A percentile compares a stretch with the other conserved stretches of the same genome.
Evolutionary conservation across 306 rosid species (phyloP).

Genomic region (Quercus ilex): DNA sequence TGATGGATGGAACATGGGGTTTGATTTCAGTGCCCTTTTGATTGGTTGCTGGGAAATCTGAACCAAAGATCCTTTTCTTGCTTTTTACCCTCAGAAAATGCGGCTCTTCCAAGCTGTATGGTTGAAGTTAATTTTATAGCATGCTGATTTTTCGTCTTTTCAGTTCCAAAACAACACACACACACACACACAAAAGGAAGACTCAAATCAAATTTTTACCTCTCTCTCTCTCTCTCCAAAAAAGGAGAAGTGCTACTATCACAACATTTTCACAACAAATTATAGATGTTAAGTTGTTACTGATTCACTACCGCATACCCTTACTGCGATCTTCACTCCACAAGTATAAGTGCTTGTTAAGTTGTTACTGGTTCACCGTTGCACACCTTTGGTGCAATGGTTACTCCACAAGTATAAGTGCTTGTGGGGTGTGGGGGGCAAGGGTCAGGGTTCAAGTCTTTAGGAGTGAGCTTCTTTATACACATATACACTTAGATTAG

Average conservation of each 20-base stretch:
- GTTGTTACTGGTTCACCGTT: too few relatives aligned
- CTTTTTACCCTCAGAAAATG: background rate
- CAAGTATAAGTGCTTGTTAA: too few relatives aligned
- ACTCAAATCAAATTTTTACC: background rate
- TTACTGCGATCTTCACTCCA: too few relatives aligned
- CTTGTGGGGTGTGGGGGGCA: too few relatives aligned
- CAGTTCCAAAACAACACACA: background rate
- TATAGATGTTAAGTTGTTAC: too few relatives aligned
- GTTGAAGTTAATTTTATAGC: background rate
- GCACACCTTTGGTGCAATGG: too few relatives aligned
- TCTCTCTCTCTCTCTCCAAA: background rate
- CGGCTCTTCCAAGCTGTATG: background rate
- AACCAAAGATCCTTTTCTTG: background rate
- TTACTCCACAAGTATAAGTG: accelerated
- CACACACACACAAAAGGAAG: background rate
- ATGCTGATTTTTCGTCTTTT: background rate
- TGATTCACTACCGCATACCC: too few relatives aligned
- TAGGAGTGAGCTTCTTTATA: accelerated
- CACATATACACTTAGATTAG: too few relatives aligned
- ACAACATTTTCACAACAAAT: too few relatives aligned
- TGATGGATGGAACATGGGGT: background rate
- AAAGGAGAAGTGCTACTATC: too few relatives aligned
- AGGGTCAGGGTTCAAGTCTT: accelerated
- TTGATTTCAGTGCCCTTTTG: background rate
- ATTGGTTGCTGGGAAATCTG: background rate